Evolutionary conservation across 352 stramenopile genomes (phyloP).

Genomic region (Phytophthora pistaciae): DNA sequence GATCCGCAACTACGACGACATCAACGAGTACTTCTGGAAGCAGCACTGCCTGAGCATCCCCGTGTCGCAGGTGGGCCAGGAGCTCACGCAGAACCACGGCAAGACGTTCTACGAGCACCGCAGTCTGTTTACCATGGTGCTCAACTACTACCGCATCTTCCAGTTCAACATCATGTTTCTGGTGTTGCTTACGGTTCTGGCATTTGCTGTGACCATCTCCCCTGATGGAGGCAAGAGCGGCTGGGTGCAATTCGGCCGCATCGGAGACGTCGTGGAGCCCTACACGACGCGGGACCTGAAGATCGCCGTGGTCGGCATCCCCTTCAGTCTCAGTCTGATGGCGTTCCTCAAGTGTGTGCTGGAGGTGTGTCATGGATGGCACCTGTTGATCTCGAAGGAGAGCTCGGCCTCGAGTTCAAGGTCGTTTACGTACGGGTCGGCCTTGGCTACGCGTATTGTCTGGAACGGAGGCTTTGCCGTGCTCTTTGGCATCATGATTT

Average conservation of each 20-base stretch:
- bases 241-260: conserved; percentile 59
- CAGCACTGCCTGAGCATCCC: conserved; percentile 66
- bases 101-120: conserved; percentile 88
- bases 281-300: conserved; percentile 66
- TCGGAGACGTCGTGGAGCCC: conserved; percentile 66
- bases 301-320: conserved; percentile 58
- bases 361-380: conserved; percentile 74
- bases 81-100: conserved; percentile 66
- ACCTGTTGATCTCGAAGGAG: conserved; percentile 62
- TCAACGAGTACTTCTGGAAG: conserved; percentile 89
- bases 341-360: conserved; percentile 70
- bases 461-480: conserved; percentile 71
- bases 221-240: conserved; percentile 63
- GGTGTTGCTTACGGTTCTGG: conserved; percentile 56
- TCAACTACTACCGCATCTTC: conserved; percentile 89
- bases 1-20: conserved; percentile 85
- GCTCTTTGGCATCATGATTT: conserved; percentile 74
- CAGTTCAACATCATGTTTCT: conserved; percentile 87
- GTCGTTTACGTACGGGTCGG: conserved; percentile 68
- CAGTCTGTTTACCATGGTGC: conserved; percentile 70
- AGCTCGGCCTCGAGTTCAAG: conserved; percentile 56
- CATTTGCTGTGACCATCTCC: conserved; percentile 67
- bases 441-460: conserved; percentile 56
- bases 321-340: conserved; percentile 57
- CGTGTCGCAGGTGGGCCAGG: conserved; percentile 50